Evolutionary conservation across 257 asterid genomes (phyloP).

Genomic region (Sherardia arvensis): DNA sequence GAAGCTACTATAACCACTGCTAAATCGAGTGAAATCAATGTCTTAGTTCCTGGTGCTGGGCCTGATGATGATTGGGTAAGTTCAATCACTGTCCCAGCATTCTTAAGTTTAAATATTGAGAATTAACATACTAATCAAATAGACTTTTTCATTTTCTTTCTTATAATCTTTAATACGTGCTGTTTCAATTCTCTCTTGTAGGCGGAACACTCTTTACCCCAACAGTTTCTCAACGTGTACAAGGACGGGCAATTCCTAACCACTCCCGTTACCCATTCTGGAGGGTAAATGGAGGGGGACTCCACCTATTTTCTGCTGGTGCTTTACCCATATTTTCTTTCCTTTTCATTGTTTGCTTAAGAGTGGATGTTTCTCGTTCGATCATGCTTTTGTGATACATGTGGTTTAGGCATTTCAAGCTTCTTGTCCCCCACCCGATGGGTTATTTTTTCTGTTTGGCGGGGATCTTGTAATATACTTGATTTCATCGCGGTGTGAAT

Average conservation of each 20-base stretch:
- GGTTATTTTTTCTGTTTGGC: constrained; percentile 3
- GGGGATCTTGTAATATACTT: constrained; percentile 9
- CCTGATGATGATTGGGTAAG: constrained; percentile 93
- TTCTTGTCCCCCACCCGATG: constrained; percentile 1
- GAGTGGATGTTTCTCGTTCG: constrained; percentile 16
- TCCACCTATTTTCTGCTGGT: constrained; percentile 6
- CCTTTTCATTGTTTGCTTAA: constrained; percentile 4
- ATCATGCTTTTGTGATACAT: constrained; percentile 10
- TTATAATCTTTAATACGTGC: background rate
- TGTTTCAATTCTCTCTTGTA: too few species aligned
- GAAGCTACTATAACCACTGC: constrained; percentile 82
- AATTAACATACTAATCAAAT: background rate
- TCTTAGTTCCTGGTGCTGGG: constrained; percentile 75
- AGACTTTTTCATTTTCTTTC: background rate
- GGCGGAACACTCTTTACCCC: constrained; percentile 91
- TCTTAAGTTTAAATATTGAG: background rate
- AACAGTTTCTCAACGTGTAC: constrained; percentile 66
- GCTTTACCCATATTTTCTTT: background rate
- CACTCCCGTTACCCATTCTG: constrained; percentile 86
- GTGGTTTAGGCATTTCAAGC: background rate
- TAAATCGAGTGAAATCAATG: constrained; percentile 88
- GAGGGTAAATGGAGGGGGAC: constrained; percentile 37
- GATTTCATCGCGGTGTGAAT: background rate
- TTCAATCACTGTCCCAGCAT: constrained; percentile 3
- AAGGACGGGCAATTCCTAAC: constrained; percentile 79